Evolutionary conservation across 441 rosid genomes (phyloP).

Genomic region (Pelargonium cotyledonis): DNA sequence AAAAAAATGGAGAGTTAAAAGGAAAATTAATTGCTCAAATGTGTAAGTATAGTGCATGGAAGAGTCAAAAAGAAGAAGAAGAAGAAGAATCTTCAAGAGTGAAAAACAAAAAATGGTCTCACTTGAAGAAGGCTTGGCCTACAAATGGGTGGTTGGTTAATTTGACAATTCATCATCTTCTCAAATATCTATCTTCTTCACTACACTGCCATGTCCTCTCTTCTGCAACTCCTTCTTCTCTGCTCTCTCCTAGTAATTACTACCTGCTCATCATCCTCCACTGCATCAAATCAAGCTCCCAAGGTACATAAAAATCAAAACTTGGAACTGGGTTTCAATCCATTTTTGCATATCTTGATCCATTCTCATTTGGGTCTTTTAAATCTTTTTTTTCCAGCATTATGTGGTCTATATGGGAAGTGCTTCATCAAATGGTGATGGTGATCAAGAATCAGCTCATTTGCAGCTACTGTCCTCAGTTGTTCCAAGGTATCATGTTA

Average conservation of each 20-base stretch:
- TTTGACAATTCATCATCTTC: slow-evolving; percentile 7
- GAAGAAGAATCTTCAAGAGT: not conserved
- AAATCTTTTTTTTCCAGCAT: slow-evolving; percentile 24
- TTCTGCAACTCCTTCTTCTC: slow-evolving; percentile 26
- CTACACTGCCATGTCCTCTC: slow-evolving; percentile 34
- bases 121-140: slow-evolving; percentile 10
- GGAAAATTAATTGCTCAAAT: no score
- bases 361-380: not conserved
- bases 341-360: not conserved
- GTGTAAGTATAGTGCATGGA: not conserved
- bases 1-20: no score
- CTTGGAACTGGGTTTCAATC: slow-evolving; percentile 2
- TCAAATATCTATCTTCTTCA: slow-evolving; percentile 8
- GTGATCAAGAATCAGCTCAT: slow-evolving; percentile 39
- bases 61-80: not conserved
- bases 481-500: slow-evolving; percentile 39
- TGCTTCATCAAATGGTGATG: slow-evolving; percentile 25
- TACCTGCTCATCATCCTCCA: slow-evolving; percentile 17
- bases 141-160: slow-evolving; percentile 17
- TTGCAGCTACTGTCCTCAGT: slow-evolving; percentile 52
- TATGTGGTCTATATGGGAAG: slow-evolving; percentile 86
- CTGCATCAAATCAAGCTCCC: slow-evolving; percentile 32
- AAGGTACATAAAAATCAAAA: slow-evolving; percentile 28
- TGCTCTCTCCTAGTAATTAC: slow-evolving; percentile 15
- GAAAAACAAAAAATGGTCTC: not conserved